Base-by-base conservation (phyloP, 495 filamentous ascomycete species). In the Venustampulla echinocandica region DNA sequence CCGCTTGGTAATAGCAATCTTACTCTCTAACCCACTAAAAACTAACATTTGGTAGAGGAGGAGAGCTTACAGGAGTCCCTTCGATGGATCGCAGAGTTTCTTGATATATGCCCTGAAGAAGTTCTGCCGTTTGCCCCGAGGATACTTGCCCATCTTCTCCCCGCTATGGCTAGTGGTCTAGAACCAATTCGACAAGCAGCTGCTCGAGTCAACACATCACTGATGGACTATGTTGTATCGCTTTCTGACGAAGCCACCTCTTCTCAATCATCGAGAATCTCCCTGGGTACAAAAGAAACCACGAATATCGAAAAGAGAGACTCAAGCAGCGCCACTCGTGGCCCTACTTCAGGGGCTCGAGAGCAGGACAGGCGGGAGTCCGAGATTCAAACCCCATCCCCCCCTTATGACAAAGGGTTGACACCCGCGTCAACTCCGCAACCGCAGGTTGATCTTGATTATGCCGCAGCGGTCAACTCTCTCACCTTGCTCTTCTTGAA, bases 41-140 rank as follows among this genome's bases (percentile, higher is more conserved):
- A 30, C 56, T 47, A 56, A 60, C 44, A 54, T 34, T 55, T 22
- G 33, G 48, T 22, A 81, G 90, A 95, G 55, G 87, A 96, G 62
- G 85, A 95, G 55, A 85, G 92, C 45, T 79, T 94, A 55, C 69
- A 95, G 34, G 92, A 90, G 38, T 86, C 92, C 10, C 70, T 99
- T 15, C 79, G 88, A 32, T 99, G 93, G 93, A 87, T 96, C 53
- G 90, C 95, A 49, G 82, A 81, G 35, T 96, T 99, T 59, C 87
- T 99, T 52, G 90, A 95, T 33, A 95, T 99, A 36, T 95, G 87
- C 53, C 90, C 92, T 3, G 93, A 95, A 61, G 93, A 97, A 53
- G 90, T 99, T n/a, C 74, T 99, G 27, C 82, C 82, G 1, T 97
- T 97, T 61, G 89, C 94, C 1, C 93, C 93, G 11, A 80, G 86